These are phyloP conservation scores for Penicillium sp. DNA, from an alignment of 2,329 filamentous ascomycete genomes.

Conservation along the genomic window DNA sequence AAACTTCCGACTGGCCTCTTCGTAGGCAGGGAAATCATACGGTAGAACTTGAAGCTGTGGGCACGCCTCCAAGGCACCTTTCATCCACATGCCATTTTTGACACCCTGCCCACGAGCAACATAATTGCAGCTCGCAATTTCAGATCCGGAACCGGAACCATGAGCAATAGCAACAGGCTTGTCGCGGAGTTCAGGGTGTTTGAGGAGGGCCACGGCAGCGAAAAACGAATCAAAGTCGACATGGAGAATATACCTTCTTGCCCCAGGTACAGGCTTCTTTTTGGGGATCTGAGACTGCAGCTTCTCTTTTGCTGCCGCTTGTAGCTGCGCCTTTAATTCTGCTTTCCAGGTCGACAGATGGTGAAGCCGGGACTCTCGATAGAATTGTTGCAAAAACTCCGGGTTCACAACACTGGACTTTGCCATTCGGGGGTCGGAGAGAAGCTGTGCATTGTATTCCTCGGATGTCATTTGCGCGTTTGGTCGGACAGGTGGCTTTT, in stretches of 20 bases:
- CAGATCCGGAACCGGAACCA: conserved; percentile 78
- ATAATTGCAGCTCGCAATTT: conserved; percentile 98
- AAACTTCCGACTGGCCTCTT: conserved; percentile 84
- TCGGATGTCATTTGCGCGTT: conserved; percentile 71
- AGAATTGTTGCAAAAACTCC: conserved; percentile 90
- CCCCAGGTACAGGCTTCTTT: conserved; percentile 60
- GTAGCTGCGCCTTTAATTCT: conserved; percentile 84
- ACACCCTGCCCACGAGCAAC: conserved; percentile 80
- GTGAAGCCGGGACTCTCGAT: conserved; percentile 90
- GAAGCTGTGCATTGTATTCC: conserved; percentile 82
- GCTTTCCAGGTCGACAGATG: conserved; percentile 97
- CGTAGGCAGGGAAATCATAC: conserved; percentile 93
- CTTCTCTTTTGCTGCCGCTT: conserved; percentile 74
- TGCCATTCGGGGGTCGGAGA: conserved; percentile 80
- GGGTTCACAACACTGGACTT: conserved; percentile 92
- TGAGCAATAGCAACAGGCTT: conserved; percentile 90
- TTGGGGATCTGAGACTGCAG: conserved; percentile 44
- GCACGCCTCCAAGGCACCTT: conserved; percentile 77
- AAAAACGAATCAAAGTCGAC: conserved; percentile 99
- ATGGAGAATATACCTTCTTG: conserved; percentile 82
- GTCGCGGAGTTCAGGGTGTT: conserved; percentile 69
- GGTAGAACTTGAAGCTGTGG: conserved; percentile 85
- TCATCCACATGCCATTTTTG: conserved; percentile 99
- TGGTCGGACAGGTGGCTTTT: conserved; percentile 23
- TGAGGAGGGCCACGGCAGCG: conserved; percentile 84